phyloP scores from a whole-genome alignment of 164 flowering plant species.

The Magnolia changhungtana region DNA sequence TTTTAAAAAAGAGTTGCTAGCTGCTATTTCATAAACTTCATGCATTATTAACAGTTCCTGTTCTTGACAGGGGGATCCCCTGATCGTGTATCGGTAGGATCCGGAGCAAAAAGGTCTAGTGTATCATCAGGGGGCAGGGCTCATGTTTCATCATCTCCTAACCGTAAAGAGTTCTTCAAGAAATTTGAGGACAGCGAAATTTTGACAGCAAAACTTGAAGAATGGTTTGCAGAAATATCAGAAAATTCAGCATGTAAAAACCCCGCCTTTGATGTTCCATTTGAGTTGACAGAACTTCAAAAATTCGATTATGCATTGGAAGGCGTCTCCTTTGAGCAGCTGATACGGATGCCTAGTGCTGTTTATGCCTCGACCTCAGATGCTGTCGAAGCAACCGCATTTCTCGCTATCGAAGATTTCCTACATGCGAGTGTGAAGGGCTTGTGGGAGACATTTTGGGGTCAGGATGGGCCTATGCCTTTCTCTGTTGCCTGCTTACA shows the following conservation, averaged over 20 bases:
- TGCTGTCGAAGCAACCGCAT: constrained; percentile 64
- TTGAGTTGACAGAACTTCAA: constrained; percentile 80
- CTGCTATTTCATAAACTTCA: not conserved
- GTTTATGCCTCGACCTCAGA: constrained; percentile 75
- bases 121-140: constrained; percentile 56
- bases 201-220: constrained; percentile 51
- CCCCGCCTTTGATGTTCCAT: constrained; percentile 65
- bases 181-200: constrained; percentile 60
- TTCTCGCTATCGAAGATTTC: constrained; percentile 91
- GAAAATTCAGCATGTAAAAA: constrained; percentile 26
- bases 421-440: constrained; percentile 76
- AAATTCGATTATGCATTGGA: constrained; percentile 91
- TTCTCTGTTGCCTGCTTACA: constrained; percentile 68
- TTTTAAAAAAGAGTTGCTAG: not conserved
- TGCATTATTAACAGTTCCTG: not conserved
- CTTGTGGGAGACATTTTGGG: constrained; percentile 96
- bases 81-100: constrained; percentile 65
- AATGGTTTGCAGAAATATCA: constrained; percentile 49
- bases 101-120: constrained; percentile 73
- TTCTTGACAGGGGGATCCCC: constrained; percentile 57
- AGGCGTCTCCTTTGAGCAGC: constrained; percentile 81
- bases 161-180: constrained; percentile 65
- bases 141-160: constrained; percentile 17
- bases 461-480: constrained; percentile 62
- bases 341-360: constrained; percentile 86